Evolutionary conservation across 1,284 basidiomycete species (phyloP).

Genomic region (Puccinia coronata): DNA sequence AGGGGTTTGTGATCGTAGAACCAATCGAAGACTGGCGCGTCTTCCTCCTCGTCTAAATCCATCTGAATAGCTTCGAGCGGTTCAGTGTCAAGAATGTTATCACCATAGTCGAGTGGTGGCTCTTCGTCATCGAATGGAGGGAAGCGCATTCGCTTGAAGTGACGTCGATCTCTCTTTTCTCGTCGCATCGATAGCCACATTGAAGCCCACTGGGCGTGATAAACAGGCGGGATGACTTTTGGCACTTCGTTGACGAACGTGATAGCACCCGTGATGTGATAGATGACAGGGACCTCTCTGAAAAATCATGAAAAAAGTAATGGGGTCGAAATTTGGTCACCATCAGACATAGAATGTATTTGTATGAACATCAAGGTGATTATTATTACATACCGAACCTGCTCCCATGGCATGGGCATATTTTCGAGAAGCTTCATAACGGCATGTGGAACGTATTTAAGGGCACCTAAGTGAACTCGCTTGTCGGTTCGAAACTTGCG

Average conservation of each 20-base stretch:
- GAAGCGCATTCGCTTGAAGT: conserved; percentile 99
- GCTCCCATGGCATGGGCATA: conserved; percentile 97
- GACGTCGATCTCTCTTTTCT: conserved; percentile 96
- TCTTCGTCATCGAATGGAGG: conserved; percentile 99
- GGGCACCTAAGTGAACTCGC: conserved; percentile 93
- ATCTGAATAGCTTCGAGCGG: conserved; percentile 97
- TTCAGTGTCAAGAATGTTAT: conserved; percentile 97
- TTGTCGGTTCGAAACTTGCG: conserved; percentile 90
- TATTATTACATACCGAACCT: conserved; percentile 25
- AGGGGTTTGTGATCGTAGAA: conserved; percentile 98
- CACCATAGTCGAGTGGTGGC: conserved; percentile 94
- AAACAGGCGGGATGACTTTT: conserved; percentile 92
- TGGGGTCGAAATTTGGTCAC: background rate
- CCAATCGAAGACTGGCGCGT: conserved; percentile 93
- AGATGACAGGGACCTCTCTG: conserved; percentile 91
- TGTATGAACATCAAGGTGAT: conserved; percentile 13
- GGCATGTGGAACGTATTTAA: conserved; percentile 98
- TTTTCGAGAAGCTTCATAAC: conserved; percentile 99
- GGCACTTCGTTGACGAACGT: conserved; percentile 99
- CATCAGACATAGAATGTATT: conserved; percentile 13
- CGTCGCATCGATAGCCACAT: conserved; percentile 99
- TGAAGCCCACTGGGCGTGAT: conserved; percentile 98
- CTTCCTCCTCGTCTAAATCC: conserved; percentile 91
- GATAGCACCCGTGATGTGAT: conserved; percentile 99
- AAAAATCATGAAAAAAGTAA: conserved; percentile 60